A percentile compares a stretch with the other conserved stretches of the same genome.
phyloP scores from a whole-genome alignment of 306 rosid species.

The Alnus rubra region DNA sequence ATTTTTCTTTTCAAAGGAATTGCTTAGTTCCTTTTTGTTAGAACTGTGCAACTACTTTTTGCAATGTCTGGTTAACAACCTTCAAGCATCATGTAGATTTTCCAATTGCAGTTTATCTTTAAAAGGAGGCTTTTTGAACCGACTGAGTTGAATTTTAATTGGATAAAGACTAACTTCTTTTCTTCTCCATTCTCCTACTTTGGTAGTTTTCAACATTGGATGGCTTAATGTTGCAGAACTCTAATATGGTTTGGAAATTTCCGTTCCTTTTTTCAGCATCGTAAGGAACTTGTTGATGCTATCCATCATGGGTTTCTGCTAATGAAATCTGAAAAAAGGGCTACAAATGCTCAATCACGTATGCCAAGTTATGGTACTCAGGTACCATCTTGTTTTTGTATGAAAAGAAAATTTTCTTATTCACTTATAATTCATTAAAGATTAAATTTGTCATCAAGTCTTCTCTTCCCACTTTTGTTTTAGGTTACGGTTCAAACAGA shows the following conservation, averaged over 20 bases:
- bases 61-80: conserved; percentile 14
- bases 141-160: background rate
- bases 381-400: conserved; percentile 42
- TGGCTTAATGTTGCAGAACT: background rate
- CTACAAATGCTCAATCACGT: conserved; percentile 74
- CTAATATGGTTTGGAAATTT: background rate
- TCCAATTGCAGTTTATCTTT: background rate
- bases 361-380: conserved; percentile 98
- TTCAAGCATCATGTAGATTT: conserved; percentile 3
- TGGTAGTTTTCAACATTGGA: conserved; percentile 1
- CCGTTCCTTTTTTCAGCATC: conserved; percentile 56
- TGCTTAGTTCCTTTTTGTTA: conserved; percentile 2
- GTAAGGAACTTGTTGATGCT: conserved; percentile 77
- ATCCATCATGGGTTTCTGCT: conserved; percentile 69
- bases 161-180: background rate
- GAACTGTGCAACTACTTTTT: conserved; percentile 8
- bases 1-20: conserved; percentile 15
- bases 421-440: conserved; percentile 4
- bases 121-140: conserved; percentile 4
- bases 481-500: conserved; percentile 95
- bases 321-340: conserved; percentile 72
- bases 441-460: conserved; percentile 15
- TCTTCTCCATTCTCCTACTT: background rate
- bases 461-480: conserved; percentile 18
- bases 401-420: background rate